phyloP scores from a whole-genome alignment of 148 eudicot species.

The Rhododendron molle region DNA sequence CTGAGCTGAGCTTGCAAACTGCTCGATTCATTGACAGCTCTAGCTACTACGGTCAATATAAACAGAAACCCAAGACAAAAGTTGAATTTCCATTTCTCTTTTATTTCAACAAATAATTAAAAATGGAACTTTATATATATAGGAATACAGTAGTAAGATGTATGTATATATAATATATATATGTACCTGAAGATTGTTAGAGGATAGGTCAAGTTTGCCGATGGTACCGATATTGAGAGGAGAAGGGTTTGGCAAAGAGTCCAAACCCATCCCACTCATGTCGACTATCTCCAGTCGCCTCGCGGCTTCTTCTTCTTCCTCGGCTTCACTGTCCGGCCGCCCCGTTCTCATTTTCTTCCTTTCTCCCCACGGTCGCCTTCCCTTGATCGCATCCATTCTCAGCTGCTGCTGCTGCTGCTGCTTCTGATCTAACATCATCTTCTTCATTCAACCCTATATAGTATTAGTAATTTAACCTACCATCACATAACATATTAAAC shows the following conservation, averaged over 20 bases:
- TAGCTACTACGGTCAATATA: not conserved
- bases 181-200: conserved; percentile 63
- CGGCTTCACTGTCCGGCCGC: not conserved
- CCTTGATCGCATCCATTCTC: conserved; percentile 7
- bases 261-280: conserved; percentile 56
- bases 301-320: not conserved
- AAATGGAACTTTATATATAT: not conserved
- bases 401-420: conserved; percentile 5
- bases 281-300: conserved; percentile 39
- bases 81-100: not conserved
- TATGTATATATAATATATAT: too few relatives aligned
- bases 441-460: not conserved
- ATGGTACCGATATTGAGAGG: conserved; percentile 49
- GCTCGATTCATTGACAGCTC: too few relatives aligned
- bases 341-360: not conserved
- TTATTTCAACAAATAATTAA: not conserved
- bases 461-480: not conserved
- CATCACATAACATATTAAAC: not conserved
- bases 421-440: conserved; percentile 18
- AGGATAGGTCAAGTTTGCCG: conserved; percentile 75
- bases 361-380: not conserved
- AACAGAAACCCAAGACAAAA: not conserved
- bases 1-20: too few relatives aligned
- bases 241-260: conserved; percentile 44
- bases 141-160: too few relatives aligned